These are phyloP conservation scores for Kodamaea jinghongensis DNA, from an alignment of 805 yeast genomes.

Conservation along the genomic window DNA sequence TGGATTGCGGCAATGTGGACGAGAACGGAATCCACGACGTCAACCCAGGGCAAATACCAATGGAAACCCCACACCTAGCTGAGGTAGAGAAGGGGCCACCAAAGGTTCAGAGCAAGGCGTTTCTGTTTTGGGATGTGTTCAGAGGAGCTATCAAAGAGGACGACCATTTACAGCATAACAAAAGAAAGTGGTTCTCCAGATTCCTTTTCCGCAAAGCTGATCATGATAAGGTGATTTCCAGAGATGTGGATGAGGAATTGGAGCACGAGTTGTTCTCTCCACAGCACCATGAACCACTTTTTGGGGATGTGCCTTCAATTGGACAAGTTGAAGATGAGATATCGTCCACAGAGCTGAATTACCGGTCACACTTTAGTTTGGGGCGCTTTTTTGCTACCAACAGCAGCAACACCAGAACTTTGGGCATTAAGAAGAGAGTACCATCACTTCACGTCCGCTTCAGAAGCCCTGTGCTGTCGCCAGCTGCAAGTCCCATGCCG, in stretches of 20 bases:
- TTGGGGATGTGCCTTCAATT: conserved; percentile 22
- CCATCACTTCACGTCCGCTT: conserved; percentile 5
- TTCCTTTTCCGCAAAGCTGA: too few species aligned
- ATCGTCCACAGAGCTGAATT: not conserved
- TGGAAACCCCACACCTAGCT: too few species aligned
- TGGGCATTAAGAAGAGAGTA: not conserved
- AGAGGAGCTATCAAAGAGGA: too few species aligned
- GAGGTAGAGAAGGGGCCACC: too few species aligned
- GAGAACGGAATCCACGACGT: too few species aligned
- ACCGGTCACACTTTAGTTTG: conserved; percentile 5
- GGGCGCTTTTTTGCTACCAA: not conserved
- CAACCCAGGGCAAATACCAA: too few species aligned
- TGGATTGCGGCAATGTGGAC: too few species aligned
- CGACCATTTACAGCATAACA: too few species aligned
- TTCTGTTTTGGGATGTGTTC: conserved; percentile 3
- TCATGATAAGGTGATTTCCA: too few species aligned
- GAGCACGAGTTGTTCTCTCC: conserved; percentile 28
- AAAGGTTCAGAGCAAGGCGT: too few species aligned
- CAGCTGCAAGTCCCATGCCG: not conserved
- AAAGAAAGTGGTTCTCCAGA: too few species aligned
- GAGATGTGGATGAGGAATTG: conserved; percentile 9
- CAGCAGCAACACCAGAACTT: not conserved
- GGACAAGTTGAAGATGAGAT: conserved; percentile 6
- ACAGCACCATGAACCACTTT: conserved; percentile 21
- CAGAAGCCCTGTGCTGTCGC: conserved; percentile 1